Evolutionary conservation across 768 basidiomycete species (phyloP).

Genomic region (Boletellus ananiceps): DNA sequence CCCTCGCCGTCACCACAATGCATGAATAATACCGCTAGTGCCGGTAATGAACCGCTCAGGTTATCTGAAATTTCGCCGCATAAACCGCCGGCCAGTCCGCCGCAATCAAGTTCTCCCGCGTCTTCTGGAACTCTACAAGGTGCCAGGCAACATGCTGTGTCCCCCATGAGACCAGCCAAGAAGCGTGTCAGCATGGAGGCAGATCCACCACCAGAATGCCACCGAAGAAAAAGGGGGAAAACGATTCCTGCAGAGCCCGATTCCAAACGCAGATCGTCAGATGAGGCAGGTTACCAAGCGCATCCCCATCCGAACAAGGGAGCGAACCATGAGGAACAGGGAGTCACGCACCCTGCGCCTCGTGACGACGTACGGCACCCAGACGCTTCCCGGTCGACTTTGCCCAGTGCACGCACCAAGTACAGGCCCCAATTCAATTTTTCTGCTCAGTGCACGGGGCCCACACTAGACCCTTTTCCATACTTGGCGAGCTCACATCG

Average conservation of each 20-base stretch:
- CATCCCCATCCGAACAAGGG: background rate
- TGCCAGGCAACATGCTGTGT: constrained; percentile 22
- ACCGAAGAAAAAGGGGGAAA: constrained; percentile 32
- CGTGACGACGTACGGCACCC: constrained; percentile 2
- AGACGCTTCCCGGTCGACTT: background rate
- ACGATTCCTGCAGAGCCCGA: constrained; percentile 8
- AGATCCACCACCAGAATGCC: constrained; percentile 18
- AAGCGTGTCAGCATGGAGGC: constrained; percentile 43
- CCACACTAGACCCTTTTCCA: constrained; percentile 16
- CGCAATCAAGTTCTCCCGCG: constrained; percentile 5
- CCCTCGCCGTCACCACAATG: background rate
- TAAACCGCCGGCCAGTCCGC: constrained; percentile 17
- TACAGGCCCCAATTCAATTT: constrained; percentile 20
- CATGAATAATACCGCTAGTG: background rate
- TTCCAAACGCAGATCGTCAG: constrained; percentile 14
- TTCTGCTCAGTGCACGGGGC: constrained; percentile 13
- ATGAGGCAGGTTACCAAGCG: constrained; percentile 12
- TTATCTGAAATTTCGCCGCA: constrained; percentile 50
- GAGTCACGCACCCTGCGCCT: constrained; percentile 2
- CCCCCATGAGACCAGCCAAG: constrained; percentile 40
- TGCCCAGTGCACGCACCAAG: constrained; percentile 30
- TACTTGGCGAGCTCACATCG: constrained; percentile 15
- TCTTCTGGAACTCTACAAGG: constrained; percentile 16
- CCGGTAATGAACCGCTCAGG: constrained; percentile 31
- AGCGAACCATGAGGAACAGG: background rate